A percentile compares a stretch with the other conserved stretches of the same genome.
Conservation (phyloP, 1,284 basidiomycete genomes). For the Microbotryomycetes sp. region DNA sequence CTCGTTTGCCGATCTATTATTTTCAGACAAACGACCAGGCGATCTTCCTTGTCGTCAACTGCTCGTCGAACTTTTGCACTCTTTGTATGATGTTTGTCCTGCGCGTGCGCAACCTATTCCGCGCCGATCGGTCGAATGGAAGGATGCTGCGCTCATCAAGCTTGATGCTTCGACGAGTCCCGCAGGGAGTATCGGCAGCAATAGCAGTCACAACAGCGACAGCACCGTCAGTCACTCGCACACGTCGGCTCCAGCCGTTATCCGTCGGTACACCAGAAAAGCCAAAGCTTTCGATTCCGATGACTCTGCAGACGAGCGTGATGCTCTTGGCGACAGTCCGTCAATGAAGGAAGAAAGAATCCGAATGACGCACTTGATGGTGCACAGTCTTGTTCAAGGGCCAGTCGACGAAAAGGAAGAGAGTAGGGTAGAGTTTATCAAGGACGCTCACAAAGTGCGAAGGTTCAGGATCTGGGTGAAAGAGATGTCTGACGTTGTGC, state of each 20-base stretch:
- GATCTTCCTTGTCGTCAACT: slow-evolving; percentile 83
- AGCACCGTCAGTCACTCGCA: background rate
- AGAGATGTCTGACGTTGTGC: slow-evolving; percentile 79
- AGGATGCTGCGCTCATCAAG: background rate
- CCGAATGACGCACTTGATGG: slow-evolving; percentile 22
- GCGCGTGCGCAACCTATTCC: slow-evolving; percentile 36
- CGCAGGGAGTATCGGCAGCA: background rate
- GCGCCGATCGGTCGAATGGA: background rate
- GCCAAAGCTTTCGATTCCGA: slow-evolving; percentile 17
- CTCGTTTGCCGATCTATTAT: slow-evolving; percentile 73
- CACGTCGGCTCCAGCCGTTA: background rate
- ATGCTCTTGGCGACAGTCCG: too few relatives aligned
- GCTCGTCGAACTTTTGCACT: slow-evolving; percentile 73
- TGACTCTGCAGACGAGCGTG: too few relatives aligned
- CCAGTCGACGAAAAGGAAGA: slow-evolving; percentile 39
- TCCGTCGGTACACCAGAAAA: slow-evolving; percentile 19
- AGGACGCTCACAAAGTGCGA: slow-evolving; percentile 67
- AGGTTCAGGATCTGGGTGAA: slow-evolving; percentile 86
- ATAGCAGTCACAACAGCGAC: slow-evolving; percentile 10
- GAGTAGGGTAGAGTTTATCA: slow-evolving; percentile 63
- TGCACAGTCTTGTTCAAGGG: slow-evolving; percentile 38
- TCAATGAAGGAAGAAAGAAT: too few relatives aligned
- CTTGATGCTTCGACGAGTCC: background rate
- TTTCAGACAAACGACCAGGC: slow-evolving; percentile 95
- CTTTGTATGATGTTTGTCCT: slow-evolving; percentile 72